phyloP scores from a whole-genome alignment of 208 protist species.

The Phytomonas francai region DNA sequence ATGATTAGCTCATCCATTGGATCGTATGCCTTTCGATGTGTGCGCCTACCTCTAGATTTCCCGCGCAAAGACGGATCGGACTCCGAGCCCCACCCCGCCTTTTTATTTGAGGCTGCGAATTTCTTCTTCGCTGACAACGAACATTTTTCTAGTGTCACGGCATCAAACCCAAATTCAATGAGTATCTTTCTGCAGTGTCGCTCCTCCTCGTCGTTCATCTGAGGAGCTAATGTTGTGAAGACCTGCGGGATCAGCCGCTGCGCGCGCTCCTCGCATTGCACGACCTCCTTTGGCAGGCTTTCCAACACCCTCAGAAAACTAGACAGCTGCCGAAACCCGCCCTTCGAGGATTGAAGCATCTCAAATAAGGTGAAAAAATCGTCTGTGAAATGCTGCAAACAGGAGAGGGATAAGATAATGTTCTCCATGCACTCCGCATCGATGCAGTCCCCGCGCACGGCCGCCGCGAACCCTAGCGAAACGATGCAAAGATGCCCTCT shows the following conservation, averaged over 20 bases:
- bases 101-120: too few relatives aligned
- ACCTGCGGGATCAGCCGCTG: constrained; percentile 37
- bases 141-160: too few relatives aligned
- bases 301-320: constrained; percentile 29
- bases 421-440: constrained; percentile 47
- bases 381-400: constrained; percentile 67
- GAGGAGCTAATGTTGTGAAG: constrained; percentile 31
- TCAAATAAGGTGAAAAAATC: constrained; percentile 62
- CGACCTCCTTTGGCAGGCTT: constrained; percentile 29
- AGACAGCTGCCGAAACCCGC: constrained; percentile 54
- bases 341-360: constrained; percentile 38
- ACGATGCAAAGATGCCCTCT: constrained; percentile 54
- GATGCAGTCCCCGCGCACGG: constrained; percentile 43
- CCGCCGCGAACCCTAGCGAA: constrained; percentile 54
- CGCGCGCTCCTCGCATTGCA: constrained; percentile 21
- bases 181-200: constrained; percentile 29
- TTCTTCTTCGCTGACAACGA: too few relatives aligned
- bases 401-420: constrained; percentile 44
- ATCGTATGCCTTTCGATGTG: too few relatives aligned
- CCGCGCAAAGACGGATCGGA: too few relatives aligned
- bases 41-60: too few relatives aligned
- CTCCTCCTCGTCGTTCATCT: constrained; percentile 57
- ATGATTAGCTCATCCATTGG: too few relatives aligned
- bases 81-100: too few relatives aligned
- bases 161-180: constrained; percentile 11